phyloP scores from a whole-genome alignment of 1,284 basidiomycete species.

The Rhodotorula sp. region DNA sequence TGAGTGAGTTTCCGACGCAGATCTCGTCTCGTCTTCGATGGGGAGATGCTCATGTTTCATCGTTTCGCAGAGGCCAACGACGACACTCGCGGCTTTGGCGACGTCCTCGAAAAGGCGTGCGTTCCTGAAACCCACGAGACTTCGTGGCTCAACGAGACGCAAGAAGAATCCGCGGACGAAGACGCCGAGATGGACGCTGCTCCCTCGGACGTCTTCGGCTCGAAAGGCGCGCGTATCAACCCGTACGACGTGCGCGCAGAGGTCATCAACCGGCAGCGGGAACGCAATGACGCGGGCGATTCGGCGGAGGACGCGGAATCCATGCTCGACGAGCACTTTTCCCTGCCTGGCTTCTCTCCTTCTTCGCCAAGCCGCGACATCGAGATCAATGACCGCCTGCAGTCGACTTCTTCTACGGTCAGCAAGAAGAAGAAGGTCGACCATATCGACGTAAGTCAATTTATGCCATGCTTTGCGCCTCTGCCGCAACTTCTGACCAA shows the following conservation, averaged over 20 bases:
- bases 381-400: slow-evolving; percentile 6
- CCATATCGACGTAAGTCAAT: not conserved
- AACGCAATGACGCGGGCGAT: not conserved
- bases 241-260: not conserved
- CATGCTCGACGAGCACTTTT: not conserved
- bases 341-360: not conserved
- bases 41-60: not conserved
- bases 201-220: slow-evolving; percentile 12
- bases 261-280: not conserved
- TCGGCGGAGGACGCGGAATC: not conserved
- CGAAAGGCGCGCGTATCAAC: not conserved
- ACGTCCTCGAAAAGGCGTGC: slow-evolving; percentile 3
- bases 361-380: slow-evolving; percentile 9
- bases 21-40: no score
- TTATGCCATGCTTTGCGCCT: no score
- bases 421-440: not conserved
- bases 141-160: slow-evolving; percentile 10
- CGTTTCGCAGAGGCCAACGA: slow-evolving; percentile 25
- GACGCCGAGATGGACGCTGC: not conserved
- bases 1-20: slow-evolving; percentile 14
- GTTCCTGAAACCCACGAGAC: slow-evolving; percentile 3
- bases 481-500: no score
- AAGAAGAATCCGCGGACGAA: not conserved
- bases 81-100: slow-evolving; percentile 32
- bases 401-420: no score